Evolutionary conservation across 164 flowering plant species (phyloP), one percentile per base, ranked within the genome.

Genomic region (Dillenia suffruticosa): DNA sequence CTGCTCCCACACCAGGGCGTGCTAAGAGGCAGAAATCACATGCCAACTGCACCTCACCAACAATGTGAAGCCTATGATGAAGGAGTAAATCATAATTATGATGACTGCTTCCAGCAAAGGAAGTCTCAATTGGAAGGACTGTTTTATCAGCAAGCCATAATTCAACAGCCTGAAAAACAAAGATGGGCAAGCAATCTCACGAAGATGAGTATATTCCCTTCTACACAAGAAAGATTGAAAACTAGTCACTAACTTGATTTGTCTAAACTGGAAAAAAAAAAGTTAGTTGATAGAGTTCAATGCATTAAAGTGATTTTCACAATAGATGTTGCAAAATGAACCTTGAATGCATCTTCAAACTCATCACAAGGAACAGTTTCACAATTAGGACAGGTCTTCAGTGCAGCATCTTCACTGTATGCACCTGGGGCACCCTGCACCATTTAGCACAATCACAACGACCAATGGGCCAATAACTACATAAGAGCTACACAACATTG

Each of bases 81-180:
- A 83, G 85, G n/a, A 87, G 85, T 49, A 87, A 72, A 62, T 87
- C 92, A 63, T 87, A 87, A 67, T 83, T 85, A 3, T 88, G 80
- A 61, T 87, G 90, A 54, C 83, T 79, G 71, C 87, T 81, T 63
- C 88, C 93, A 54, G 84, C 84, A 12, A 81, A 54, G 50, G 90
- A 78, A 72, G 76, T 85, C 72, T 87, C 93, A 69, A 87, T 81
- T 9, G 90, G 87, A 59, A 87, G 83, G 66, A 87, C 87, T 49
- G 87, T 90, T 70, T 80, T 83, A 46, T 87, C 86, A 51, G 74
- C 88, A 32, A 87, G 62, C 88, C 90, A 87, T 32, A 82, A 66
- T 71, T 87, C 93, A 63, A 87, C 88, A 43, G 90, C 90, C 87
- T 87, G 76, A 55, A 63, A 61, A 65, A 56, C 57, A 51, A 52